A percentile compares a stretch with the other conserved stretches of the same genome.
phyloP scores from a whole-genome alignment of 345 rosid species.

The Eucalyptus marginata region DNA sequence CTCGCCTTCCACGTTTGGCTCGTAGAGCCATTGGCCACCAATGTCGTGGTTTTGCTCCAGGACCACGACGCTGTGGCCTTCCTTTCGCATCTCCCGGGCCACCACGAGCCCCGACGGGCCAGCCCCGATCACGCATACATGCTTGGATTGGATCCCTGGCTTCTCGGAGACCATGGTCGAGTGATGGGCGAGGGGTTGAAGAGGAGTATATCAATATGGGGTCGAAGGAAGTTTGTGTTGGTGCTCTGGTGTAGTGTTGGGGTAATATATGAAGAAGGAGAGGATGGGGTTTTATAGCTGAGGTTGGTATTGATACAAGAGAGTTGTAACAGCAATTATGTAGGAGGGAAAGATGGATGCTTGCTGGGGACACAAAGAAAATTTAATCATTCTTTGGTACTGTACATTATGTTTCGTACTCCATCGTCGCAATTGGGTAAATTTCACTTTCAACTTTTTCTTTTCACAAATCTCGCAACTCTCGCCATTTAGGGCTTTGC shows the following conservation, averaged over 20 bases:
- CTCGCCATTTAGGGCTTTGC: not conserved
- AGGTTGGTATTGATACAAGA: not conserved
- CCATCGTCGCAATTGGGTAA: not conserved
- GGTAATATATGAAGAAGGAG: not conserved
- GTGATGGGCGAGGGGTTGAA: not conserved
- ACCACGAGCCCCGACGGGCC: conserved; percentile 90
- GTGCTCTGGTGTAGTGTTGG: not conserved
- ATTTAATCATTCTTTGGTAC: not conserved
- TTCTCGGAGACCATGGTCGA: conserved; percentile 23
- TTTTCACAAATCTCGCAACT: not conserved
- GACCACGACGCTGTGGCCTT: conserved; percentile 63
- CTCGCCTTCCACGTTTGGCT: conserved; percentile 44
- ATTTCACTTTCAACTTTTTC: not conserved
- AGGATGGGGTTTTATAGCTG: not conserved
- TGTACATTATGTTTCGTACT: not conserved
- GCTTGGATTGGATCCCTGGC: conserved; percentile 1
- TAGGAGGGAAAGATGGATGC: not conserved
- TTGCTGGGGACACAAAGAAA: not conserved
- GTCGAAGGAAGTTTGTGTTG: not conserved
- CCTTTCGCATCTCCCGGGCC: conserved; percentile 79
- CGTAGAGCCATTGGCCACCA: conserved; percentile 90
- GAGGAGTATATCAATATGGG: not conserved
- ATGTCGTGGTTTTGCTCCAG: conserved; percentile 80
- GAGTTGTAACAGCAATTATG: not conserved
- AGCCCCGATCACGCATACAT: conserved; percentile 90